Percentiles rank a stretch among this genome's conserved stretches.
Conservation (phyloP, 1,284 basidiomycete genomes). For the Bjerkandera adusta region DNA sequence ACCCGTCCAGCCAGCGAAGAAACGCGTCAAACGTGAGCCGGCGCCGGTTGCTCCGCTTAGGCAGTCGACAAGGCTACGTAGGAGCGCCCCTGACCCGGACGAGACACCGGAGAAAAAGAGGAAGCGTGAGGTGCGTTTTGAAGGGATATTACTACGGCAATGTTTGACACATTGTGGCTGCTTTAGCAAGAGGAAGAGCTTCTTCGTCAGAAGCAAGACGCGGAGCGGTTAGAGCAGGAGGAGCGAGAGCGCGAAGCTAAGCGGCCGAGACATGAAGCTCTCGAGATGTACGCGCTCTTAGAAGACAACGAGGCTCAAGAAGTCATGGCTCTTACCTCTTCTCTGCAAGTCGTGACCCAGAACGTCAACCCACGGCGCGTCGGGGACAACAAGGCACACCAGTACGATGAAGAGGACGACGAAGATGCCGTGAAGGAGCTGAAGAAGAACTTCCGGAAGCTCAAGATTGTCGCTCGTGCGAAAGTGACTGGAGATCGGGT, state of each 20-base stretch:
- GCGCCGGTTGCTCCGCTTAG: constrained; percentile 50
- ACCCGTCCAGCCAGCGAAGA: constrained; percentile 60
- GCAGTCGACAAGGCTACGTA: constrained; percentile 61
- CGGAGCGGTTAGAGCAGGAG: constrained; percentile 56
- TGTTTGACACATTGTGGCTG: constrained; percentile 8
- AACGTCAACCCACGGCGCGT: constrained; percentile 35
- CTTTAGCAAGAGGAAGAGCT: constrained; percentile 47
- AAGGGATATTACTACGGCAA: background rate
- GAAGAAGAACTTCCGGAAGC: constrained; percentile 45
- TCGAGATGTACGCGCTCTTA: constrained; percentile 54
- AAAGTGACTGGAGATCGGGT: constrained; percentile 74
- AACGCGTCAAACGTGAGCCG: constrained; percentile 47
- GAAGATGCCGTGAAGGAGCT: constrained; percentile 48
- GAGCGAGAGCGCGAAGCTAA: constrained; percentile 60
- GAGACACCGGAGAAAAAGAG: constrained; percentile 62
- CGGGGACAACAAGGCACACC: constrained; percentile 49
- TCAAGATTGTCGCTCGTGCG: constrained; percentile 67
- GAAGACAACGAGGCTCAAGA: constrained; percentile 49
- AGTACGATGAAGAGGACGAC: constrained; percentile 44
- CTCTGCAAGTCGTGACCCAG: constrained; percentile 40
- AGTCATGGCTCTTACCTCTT: constrained; percentile 39
- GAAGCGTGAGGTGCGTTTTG: constrained; percentile 57
- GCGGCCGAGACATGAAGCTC: constrained; percentile 62
- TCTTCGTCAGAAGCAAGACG: constrained; percentile 48
- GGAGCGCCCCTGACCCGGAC: constrained; percentile 44